Percentiles rank a stretch among this genome's conserved stretches.
These are phyloP conservation scores for Rhodotorula sp. DNA, from an alignment of 1,284 basidiomycete species.

Conservation along the genomic window DNA sequence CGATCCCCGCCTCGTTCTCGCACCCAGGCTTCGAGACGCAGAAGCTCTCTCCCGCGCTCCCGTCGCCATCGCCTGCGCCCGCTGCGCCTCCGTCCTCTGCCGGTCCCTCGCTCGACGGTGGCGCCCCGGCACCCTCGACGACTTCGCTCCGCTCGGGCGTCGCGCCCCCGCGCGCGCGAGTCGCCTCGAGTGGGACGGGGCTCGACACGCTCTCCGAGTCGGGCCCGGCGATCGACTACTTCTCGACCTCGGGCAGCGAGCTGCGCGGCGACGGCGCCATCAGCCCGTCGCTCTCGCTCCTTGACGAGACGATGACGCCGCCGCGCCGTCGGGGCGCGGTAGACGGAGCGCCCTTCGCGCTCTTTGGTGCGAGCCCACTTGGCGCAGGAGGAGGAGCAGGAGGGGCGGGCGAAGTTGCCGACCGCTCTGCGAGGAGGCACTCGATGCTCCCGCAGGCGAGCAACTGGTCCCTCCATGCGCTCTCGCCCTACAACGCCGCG, in stretches of 20 bases:
- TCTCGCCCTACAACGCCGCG: not conserved
- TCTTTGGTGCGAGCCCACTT: slow-evolving; percentile 26
- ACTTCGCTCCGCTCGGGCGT: slow-evolving; percentile 6
- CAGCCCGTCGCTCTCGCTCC: not conserved
- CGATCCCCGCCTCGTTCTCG: slow-evolving; percentile 31
- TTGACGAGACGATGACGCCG: slow-evolving; percentile 16
- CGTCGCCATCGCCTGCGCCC: not conserved
- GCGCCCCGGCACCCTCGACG: too few relatives aligned
- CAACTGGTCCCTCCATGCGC: slow-evolving; percentile 12
- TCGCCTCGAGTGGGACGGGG: slow-evolving; percentile 12
- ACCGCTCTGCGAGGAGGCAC: slow-evolving; percentile 4
- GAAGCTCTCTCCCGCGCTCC: slow-evolving; percentile 21
- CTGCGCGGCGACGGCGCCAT: slow-evolving; percentile 15
- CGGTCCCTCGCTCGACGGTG: too few relatives aligned
- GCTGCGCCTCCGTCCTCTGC: too few relatives aligned
- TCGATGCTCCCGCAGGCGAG: slow-evolving; percentile 32
- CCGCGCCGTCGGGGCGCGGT: slow-evolving; percentile 19
- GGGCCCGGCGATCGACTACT: slow-evolving; percentile 36
- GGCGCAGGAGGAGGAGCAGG: too few relatives aligned
- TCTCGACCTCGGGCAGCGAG: slow-evolving; percentile 24
- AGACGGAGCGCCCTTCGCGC: slow-evolving; percentile 11
- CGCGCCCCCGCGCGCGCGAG: slow-evolving; percentile 15
- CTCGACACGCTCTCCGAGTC: slow-evolving; percentile 39
- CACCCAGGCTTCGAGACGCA: slow-evolving; percentile 37
- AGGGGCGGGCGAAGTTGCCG: not conserved